Evolutionary conservation across 441 rosid species (phyloP).

Genomic region (Populus hybrid): DNA sequence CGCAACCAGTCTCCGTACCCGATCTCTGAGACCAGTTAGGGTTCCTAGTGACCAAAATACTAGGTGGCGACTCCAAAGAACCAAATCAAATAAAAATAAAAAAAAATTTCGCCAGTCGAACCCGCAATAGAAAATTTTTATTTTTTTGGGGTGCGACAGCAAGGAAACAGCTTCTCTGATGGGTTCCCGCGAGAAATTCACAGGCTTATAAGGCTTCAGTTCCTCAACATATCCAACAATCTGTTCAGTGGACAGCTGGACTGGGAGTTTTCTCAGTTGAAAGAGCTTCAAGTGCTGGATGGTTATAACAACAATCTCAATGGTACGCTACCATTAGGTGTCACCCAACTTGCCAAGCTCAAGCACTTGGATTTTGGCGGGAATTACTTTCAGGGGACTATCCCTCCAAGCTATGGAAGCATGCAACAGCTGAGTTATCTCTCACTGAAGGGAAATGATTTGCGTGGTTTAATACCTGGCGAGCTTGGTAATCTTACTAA

Average conservation of each 20-base stretch:
- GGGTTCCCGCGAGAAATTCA: slow-evolving; percentile 42
- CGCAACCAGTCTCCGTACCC: no score
- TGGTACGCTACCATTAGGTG: slow-evolving; percentile 65
- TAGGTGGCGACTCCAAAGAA: no score
- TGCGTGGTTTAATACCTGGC: slow-evolving; percentile 52
- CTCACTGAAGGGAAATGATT: slow-evolving; percentile 64
- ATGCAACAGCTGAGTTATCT: slow-evolving; percentile 48
- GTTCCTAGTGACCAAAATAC: no score
- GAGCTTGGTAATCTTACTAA: slow-evolving; percentile 65
- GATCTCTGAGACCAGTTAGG: no score
- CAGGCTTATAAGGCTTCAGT: slow-evolving; percentile 45
- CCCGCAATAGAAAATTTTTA: no score
- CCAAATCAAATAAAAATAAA: no score
- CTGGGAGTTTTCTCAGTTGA: slow-evolving; percentile 46
- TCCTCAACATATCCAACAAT: slow-evolving; percentile 65
- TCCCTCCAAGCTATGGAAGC: slow-evolving; percentile 56
- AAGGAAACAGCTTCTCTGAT: slow-evolving; percentile 48
- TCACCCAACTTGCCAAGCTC: slow-evolving; percentile 42
- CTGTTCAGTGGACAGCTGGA: slow-evolving; percentile 50
- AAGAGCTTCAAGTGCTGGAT: slow-evolving; percentile 52
- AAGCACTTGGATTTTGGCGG: slow-evolving; percentile 61
- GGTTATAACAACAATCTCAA: slow-evolving; percentile 71
- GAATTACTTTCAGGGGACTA: slow-evolving; percentile 60
- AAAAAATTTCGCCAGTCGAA: no score
- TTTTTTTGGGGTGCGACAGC: no score